A percentile compares a stretch with the other conserved stretches of the same genome.
These are phyloP conservation scores for Evernia prunastri DNA, from an alignment of 495 filamentous ascomycete genomes.

Conservation along the genomic window DNA sequence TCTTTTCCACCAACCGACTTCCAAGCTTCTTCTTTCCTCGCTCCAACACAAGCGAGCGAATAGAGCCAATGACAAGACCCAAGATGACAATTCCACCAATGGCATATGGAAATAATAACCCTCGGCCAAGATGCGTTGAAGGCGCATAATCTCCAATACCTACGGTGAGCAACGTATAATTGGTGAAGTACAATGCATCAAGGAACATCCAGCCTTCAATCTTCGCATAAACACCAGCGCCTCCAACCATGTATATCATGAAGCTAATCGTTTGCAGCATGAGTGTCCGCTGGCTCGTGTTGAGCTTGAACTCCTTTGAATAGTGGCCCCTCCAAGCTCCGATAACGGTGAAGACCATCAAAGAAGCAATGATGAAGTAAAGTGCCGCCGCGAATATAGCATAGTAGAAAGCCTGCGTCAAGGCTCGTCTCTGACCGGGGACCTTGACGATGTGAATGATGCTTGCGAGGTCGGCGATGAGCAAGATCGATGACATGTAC, in stretches of 20 bases:
- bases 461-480: slow-evolving; percentile 55
- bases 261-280: slow-evolving; percentile 86
- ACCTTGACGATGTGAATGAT: slow-evolving; percentile 45
- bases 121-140: slow-evolving; percentile 53
- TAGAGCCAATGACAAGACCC: slow-evolving; percentile 78
- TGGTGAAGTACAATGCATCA: slow-evolving; percentile 76
- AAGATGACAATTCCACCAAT: slow-evolving; percentile 74
- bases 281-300: slow-evolving; percentile 67
- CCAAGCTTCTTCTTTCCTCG: slow-evolving; percentile 63
- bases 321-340: slow-evolving; percentile 61
- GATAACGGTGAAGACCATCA: slow-evolving; percentile 63
- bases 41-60: slow-evolving; percentile 73
- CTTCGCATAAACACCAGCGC: slow-evolving; percentile 61
- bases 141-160: slow-evolving; percentile 69
- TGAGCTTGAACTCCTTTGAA: slow-evolving; percentile 62
- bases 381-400: slow-evolving; percentile 66
- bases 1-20: slow-evolving; percentile 64
- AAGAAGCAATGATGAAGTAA: slow-evolving; percentile 66
- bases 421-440: slow-evolving; percentile 42
- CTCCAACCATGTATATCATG: slow-evolving; percentile 65
- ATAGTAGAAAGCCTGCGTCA: slow-evolving; percentile 73
- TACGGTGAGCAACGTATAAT: slow-evolving; percentile 79
- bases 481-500: slow-evolving; percentile 60
- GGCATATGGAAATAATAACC: slow-evolving; percentile 71
- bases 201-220: slow-evolving; percentile 75